phyloP scores from a whole-genome alignment of 2,329 filamentous ascomycete genomes.

The Immersiporthe knoxdaviesiana region DNA sequence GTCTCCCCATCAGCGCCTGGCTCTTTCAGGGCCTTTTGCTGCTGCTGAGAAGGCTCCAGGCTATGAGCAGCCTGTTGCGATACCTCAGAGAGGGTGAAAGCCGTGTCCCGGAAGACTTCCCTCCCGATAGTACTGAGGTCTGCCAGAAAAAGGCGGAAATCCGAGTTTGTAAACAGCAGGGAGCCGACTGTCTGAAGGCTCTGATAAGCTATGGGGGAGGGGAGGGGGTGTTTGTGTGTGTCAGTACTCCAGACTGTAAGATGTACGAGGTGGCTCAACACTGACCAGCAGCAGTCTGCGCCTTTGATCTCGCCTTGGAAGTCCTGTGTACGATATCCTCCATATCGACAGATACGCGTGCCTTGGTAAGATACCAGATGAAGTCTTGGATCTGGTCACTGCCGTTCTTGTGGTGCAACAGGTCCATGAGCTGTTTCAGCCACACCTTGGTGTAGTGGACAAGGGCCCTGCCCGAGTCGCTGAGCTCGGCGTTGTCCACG shows the following conservation, averaged over 20 bases:
- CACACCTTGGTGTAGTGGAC: slow-evolving; percentile 73
- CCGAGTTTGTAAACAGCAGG: slow-evolving; percentile 84
- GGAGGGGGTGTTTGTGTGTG: too few species aligned
- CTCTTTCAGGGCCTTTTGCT: slow-evolving; percentile 57
- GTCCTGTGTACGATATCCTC: slow-evolving; percentile 65
- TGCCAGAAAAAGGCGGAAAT: slow-evolving; percentile 84
- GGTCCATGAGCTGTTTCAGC: slow-evolving; percentile 78
- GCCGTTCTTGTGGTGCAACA: slow-evolving; percentile 80
- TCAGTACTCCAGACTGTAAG: slow-evolving; percentile 30
- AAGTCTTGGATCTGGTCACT: slow-evolving; percentile 89
- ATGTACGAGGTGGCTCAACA: slow-evolving; percentile 16
- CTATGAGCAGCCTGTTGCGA: slow-evolving; percentile 75
- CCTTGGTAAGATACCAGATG: slow-evolving; percentile 79
- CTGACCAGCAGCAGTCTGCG: slow-evolving; percentile 72
- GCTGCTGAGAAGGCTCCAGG: slow-evolving; percentile 68
- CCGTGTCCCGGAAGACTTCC: slow-evolving; percentile 86
- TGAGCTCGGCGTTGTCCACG: slow-evolving; percentile 73
- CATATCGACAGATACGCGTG: slow-evolving; percentile 70
- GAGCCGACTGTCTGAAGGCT: slow-evolving; percentile 83
- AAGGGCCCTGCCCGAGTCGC: slow-evolving; percentile 74
- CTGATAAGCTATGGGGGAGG: slow-evolving; percentile 77
- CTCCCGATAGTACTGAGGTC: slow-evolving; percentile 79
- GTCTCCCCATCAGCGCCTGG: slow-evolving; percentile 52
- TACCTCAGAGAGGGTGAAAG: slow-evolving; percentile 74
- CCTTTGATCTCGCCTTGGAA: slow-evolving; percentile 65